These are phyloP conservation scores for Aspergillus sp. DNA, from an alignment of 2,329 filamentous ascomycete genomes.

Conservation along the genomic window DNA sequence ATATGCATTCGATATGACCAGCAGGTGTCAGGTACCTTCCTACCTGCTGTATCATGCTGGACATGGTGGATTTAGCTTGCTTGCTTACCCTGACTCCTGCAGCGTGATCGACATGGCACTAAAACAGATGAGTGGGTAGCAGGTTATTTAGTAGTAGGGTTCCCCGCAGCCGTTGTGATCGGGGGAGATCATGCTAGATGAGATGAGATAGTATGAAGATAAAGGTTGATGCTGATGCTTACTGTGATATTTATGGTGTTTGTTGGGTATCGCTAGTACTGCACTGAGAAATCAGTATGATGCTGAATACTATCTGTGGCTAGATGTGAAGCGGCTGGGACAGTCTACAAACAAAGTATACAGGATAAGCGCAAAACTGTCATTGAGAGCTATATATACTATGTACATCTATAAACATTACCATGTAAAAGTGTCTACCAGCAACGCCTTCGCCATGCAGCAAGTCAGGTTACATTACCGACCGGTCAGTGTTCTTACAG, in stretches of 20 bases:
- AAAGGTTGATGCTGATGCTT: no score
- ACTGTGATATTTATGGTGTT: no score
- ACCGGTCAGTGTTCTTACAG: conserved; percentile 27
- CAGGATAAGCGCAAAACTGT: background rate
- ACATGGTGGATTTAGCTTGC: background rate
- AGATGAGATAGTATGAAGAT: no score
- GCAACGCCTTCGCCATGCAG: conserved; percentile 31
- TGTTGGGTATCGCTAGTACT: no score
- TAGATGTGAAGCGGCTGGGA: no score
- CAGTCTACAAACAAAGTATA: no score
- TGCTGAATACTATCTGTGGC: no score
- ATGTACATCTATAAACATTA: conserved; percentile 3
- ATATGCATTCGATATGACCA: background rate
- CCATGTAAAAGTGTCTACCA: background rate
- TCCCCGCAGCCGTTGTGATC: background rate
- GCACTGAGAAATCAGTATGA: no score
- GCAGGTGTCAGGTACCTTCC: background rate
- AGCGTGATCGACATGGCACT: background rate
- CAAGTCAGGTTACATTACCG: conserved; percentile 9
- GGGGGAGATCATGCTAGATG: background rate
- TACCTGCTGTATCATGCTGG: background rate
- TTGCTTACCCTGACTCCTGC: background rate
- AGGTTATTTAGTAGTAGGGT: background rate
- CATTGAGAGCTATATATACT: background rate
- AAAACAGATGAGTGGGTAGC: background rate